Conservation (phyloP, 2,329 filamentous ascomycete genomes). For the Cercospora janseana region DNA sequence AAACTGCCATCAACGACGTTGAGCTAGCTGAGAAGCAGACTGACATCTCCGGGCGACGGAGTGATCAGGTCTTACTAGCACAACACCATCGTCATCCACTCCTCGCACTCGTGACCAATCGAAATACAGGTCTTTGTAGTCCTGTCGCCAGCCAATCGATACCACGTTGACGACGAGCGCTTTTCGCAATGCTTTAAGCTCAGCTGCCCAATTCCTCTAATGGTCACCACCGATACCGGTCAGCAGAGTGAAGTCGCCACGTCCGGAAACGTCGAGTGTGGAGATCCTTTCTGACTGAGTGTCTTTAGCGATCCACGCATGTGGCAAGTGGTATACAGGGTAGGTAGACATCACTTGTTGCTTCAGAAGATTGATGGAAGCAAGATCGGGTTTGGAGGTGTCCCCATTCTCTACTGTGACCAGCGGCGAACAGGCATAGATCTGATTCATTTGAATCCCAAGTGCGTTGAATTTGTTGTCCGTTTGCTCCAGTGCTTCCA, state of each 20-base stretch:
- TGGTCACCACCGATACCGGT: constrained; percentile 51
- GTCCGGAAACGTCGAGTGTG: constrained; percentile 58
- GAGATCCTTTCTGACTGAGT: constrained; percentile 49
- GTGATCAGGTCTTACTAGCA: constrained; percentile 57
- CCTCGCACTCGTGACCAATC: constrained; percentile 55
- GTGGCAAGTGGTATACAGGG: constrained; percentile 58
- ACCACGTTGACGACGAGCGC: constrained; percentile 47
- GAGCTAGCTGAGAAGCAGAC: background rate
- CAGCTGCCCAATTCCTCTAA: constrained; percentile 53
- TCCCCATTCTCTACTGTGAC: constrained; percentile 33
- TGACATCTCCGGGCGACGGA: constrained; percentile 51
- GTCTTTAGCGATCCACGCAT: constrained; percentile 58
- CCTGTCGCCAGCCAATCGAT: constrained; percentile 33
- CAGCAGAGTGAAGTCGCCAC: constrained; percentile 46
- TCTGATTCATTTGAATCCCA: constrained; percentile 58
- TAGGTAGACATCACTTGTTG: constrained; percentile 34
- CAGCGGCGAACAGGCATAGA: constrained; percentile 47
- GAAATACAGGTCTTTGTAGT: constrained; percentile 59
- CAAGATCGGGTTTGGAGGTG: constrained; percentile 45
- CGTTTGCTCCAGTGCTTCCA: constrained; percentile 12
- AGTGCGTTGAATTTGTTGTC: constrained; percentile 48
- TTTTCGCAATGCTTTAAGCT: constrained; percentile 33
- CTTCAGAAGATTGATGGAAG: constrained; percentile 28
- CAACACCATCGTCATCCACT: constrained; percentile 55
- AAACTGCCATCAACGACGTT: background rate